These are phyloP conservation scores for Dryas alaskensis DNA, from an alignment of 306 rosid species.

Conservation along the genomic window DNA sequence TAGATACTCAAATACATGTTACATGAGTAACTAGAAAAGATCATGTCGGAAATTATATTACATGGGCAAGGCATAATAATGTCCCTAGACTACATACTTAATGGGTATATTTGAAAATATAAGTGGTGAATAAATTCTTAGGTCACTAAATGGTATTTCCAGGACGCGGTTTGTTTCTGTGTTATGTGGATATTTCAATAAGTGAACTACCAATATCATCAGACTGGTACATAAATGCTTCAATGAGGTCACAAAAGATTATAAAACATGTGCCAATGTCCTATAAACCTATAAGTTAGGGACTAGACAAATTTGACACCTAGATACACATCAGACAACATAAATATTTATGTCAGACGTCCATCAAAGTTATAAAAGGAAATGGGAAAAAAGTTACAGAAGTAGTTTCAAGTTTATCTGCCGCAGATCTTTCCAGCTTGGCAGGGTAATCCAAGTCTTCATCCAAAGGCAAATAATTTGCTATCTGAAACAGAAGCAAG, in stretches of 20 bases:
- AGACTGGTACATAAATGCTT: not conserved
- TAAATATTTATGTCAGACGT: slow-evolving; percentile 2
- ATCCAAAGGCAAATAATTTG: slow-evolving; percentile 73
- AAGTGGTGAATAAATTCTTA: not conserved
- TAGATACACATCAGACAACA: not conserved
- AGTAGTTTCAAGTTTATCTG: slow-evolving; percentile 54
- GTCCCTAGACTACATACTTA: slow-evolving; percentile 4
- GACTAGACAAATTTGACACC: not conserved
- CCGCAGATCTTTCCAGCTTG: slow-evolving; percentile 70
- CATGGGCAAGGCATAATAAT: not conserved
- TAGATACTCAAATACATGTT: not conserved
- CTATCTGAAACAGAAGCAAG: slow-evolving; percentile 54
- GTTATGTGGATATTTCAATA: not conserved
- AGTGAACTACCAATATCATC: not conserved
- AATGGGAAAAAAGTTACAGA: slow-evolving; percentile 47
- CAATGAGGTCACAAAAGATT: not conserved
- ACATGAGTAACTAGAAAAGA: not conserved
- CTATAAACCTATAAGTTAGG: not conserved
- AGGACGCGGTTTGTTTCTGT: not conserved
- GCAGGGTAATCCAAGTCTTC: slow-evolving; percentile 97
- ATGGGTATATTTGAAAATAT: not conserved
- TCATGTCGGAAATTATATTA: not conserved
- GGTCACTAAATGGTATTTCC: not conserved
- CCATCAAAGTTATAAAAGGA: slow-evolving; percentile 2
- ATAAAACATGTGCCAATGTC: not conserved